Conservation (phyloP, 768 basidiomycete genomes). For the Brasilioporus rufonigricans region DNA sequence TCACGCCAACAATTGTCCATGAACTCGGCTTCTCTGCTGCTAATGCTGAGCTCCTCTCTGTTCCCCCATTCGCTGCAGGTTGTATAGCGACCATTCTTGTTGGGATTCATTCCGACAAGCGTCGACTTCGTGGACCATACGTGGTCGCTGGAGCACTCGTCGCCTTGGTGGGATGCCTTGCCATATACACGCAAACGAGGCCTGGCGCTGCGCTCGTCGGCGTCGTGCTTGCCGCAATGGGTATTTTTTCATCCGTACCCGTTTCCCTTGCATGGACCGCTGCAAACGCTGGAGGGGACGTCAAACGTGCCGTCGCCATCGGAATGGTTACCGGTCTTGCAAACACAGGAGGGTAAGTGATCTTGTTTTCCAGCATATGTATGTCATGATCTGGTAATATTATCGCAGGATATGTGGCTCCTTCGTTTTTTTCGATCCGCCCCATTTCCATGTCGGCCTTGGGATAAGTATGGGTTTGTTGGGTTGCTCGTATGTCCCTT, state of each 20-base stretch:
- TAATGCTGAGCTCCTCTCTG: neutral
- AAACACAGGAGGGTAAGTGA: neutral
- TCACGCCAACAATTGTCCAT: neutral
- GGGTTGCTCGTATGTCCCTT: neutral
- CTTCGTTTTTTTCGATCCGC: neutral
- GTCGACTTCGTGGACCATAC: neutral
- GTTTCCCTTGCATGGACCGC: neutral
- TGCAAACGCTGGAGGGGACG: neutral
- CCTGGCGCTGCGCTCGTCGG: neutral
- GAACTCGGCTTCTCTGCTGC: neutral
- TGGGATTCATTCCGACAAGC: neutral
- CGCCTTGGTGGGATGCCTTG: neutral
- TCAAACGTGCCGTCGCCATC: neutral
- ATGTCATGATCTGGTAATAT: neutral
- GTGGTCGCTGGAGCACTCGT: neutral
- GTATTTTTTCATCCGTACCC: neutral
- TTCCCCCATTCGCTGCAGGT: neutral
- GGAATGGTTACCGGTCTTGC: neutral
- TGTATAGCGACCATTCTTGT: neutral
- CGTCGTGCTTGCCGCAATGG: neutral
- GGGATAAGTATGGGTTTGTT: neutral
- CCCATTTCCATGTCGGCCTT: neutral
- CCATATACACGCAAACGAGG: neutral
- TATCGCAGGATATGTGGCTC: neutral
- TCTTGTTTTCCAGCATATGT: neutral